Percentiles rank a stretch among this genome's conserved stretches.
phyloP scores from a whole-genome alignment of 805 yeast species.

The Priceomyces castillae region DNA sequence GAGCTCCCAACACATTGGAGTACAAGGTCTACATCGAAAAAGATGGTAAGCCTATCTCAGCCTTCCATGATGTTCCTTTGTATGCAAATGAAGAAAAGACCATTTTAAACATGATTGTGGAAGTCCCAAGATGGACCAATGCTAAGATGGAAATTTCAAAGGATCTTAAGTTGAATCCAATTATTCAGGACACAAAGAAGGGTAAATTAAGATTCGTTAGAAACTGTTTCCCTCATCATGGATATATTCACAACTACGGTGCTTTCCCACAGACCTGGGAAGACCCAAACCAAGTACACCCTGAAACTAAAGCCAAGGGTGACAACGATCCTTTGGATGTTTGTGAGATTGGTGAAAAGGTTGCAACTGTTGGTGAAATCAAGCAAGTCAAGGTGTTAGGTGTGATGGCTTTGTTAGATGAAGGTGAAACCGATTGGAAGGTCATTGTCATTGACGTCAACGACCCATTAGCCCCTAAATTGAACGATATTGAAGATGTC shows the following conservation, averaged over 20 bases:
- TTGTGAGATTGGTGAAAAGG: conserved; percentile 49
- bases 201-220: conserved; percentile 94
- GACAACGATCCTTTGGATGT: conserved; percentile 93
- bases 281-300: conserved; percentile 58
- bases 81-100: conserved; percentile 92
- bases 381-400: conserved; percentile 70
- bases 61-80: conserved; percentile 78
- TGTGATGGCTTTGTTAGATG: conserved; percentile 77
- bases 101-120: conserved; percentile 78
- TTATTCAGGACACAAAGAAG: conserved; percentile 95
- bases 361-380: conserved; percentile 49
- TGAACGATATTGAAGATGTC: conserved; percentile 68
- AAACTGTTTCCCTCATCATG: conserved; percentile 98
- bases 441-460: conserved; percentile 64
- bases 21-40: conserved; percentile 88
- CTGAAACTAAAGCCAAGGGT: conserved; percentile 68
- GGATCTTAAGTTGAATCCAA: conserved; percentile 83
- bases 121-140: conserved; percentile 98
- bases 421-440: conserved; percentile 98
- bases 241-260: conserved; percentile 97
- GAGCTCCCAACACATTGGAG: conserved; percentile 93
- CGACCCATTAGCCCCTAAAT: conserved; percentile 61
- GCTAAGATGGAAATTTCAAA: conserved; percentile 95
- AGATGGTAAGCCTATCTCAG: conserved; percentile 91
- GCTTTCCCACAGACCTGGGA: conserved; percentile 97